Evolutionary conservation across 345 rosid species (phyloP), one percentile per base, ranked within the genome.

Genomic region (Bretschneidera sinensis): DNA sequence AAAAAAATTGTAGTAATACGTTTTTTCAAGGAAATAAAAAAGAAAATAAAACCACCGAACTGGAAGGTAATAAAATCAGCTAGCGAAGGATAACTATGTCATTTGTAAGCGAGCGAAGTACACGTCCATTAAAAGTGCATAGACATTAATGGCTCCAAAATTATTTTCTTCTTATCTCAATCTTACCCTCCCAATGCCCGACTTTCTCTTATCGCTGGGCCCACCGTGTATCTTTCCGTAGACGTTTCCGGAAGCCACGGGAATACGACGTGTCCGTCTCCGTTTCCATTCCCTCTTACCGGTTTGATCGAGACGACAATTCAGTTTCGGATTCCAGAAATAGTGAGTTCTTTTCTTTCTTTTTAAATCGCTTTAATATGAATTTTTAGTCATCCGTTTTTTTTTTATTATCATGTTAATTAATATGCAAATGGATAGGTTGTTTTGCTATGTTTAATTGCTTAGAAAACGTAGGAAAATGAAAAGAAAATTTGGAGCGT

Each of bases 301-400:
- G 79, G 25, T 74, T 75, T 0, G 83, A 85, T 49, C 61, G 71
- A 51, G 76, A 70, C 60, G 75, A 82, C 53, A 74, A 65, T 25
- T 62, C 74, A 14, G 67, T 77, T 73, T 33, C 76, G 24, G 79
- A 80, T 76, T 62, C 87, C 48, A 62, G 68, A 72, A 69, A 57
- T 2, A 73, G 97, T 85, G 64, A 57, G 70, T 39, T 18, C 22
- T 15, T 21, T 21, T 15, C 10, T 48, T n/a, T 18, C 16, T 31
- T 24, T 54, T 15, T 10, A 4, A 57, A 7, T 57, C 39, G 17
- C 19, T 59, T 15, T 16, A 8, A 21, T 21, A 13, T 33, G 21
- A 45, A 43, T 43, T 55, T 25, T 2, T 60, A 48, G 24, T 34
- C 39, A 6, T 43, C 9, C 13, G 0, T 1, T 17, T 6, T 13